phyloP scores from a whole-genome alignment of 805 yeast genomes.

The Saccharomycopsis babjevae region DNA sequence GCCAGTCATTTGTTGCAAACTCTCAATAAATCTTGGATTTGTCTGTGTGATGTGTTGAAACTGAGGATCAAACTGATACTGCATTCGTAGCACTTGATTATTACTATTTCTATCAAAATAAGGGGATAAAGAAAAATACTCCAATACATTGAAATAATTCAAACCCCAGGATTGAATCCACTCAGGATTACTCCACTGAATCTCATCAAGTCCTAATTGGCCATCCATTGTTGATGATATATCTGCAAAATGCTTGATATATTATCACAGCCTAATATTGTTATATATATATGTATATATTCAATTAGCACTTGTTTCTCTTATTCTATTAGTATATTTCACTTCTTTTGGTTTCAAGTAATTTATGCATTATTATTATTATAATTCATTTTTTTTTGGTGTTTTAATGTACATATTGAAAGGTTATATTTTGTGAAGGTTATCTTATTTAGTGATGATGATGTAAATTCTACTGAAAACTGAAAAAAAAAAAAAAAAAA shows the following conservation, averaged over 20 bases:
- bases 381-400: no score
- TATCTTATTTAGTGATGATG: neutral
- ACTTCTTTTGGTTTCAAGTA: no score
- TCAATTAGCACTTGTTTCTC: no score
- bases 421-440: no score
- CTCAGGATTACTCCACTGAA: conserved; percentile 96
- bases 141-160: conserved; percentile 81
- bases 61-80: conserved; percentile 66
- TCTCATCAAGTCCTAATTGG: conserved; percentile 52
- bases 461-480: neutral
- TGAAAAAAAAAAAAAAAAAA: neutral
- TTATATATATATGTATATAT: no score
- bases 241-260: no score
- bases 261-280: no score
- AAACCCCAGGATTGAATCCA: conserved; percentile 89
- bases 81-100: conserved; percentile 94
- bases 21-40: conserved; percentile 37
- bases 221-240: conserved; percentile 1
- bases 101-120: conserved; percentile 90
- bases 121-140: conserved; percentile 88
- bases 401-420: no score
- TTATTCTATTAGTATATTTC: no score
- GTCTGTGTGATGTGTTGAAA: conserved; percentile 27
- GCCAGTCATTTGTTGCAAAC: conserved; percentile 72
- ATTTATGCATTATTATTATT: no score